Conservation (phyloP, 2,329 filamentous ascomycete genomes). For the Alternaria atra region DNA sequence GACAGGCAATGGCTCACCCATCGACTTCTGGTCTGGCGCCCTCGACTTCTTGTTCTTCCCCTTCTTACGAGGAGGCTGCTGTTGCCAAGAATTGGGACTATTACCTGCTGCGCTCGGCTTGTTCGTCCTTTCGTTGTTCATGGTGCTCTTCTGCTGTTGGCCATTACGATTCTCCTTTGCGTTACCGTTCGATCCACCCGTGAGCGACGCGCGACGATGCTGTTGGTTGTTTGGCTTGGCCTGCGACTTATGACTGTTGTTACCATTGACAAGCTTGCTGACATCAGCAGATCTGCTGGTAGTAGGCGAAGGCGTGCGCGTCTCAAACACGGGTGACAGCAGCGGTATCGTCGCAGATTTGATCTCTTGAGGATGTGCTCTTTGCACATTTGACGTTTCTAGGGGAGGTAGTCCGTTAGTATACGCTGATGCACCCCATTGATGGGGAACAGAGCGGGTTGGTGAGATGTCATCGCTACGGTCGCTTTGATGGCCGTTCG, state of each 20-base stretch:
- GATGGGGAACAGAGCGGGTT: slow-evolving; percentile 38
- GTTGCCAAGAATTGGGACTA: slow-evolving; percentile 29
- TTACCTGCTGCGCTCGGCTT: slow-evolving; percentile 28
- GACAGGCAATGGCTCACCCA: slow-evolving; percentile 54
- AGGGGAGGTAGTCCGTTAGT: slow-evolving; percentile 44
- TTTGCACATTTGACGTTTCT: slow-evolving; percentile 57
- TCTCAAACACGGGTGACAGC: slow-evolving; percentile 79
- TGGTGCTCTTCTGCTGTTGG: slow-evolving; percentile 34
- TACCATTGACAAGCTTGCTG: slow-evolving; percentile 40
- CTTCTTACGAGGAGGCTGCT: slow-evolving; percentile 31
- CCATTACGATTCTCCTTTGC: slow-evolving; percentile 37
- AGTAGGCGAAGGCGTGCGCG: slow-evolving; percentile 74
- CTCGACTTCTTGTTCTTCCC: slow-evolving; percentile 42
- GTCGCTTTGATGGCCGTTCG: slow-evolving; percentile 32
- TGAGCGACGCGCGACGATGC: slow-evolving; percentile 40
- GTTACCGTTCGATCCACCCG: slow-evolving; percentile 25
- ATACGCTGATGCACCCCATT: slow-evolving; percentile 41
- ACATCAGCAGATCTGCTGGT: slow-evolving; percentile 56
- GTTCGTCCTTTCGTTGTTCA: slow-evolving; percentile 35
- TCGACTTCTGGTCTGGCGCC: slow-evolving; percentile 39
- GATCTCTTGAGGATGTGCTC: slow-evolving; percentile 46
- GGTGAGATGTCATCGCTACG: slow-evolving; percentile 42
- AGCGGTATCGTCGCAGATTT: slow-evolving; percentile 55
- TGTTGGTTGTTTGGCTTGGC: slow-evolving; percentile 40
- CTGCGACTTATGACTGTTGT: slow-evolving; percentile 40